Evolutionary conservation across 805 yeast genomes (phyloP).

Genomic region (Saccharomycopsis fermentans): DNA sequence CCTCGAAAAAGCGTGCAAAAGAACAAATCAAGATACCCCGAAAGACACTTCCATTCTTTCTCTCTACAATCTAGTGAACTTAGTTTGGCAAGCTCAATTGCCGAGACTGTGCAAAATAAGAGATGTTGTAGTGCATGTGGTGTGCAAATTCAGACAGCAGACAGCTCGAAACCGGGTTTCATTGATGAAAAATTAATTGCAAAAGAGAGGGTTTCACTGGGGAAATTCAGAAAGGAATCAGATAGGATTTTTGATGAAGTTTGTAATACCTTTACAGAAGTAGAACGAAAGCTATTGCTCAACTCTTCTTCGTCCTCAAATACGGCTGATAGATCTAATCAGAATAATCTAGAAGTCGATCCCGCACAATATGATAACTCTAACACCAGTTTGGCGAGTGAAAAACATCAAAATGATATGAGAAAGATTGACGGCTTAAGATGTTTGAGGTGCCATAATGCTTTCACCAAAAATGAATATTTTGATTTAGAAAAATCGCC

Average conservation of each 20-base stretch:
- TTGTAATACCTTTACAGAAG: conserved; percentile 7
- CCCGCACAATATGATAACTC: background rate
- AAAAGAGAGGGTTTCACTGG: background rate
- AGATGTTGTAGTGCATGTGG: conserved; percentile 49
- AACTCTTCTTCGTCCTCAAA: conserved; percentile 1
- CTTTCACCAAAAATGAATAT: conserved; percentile 28
- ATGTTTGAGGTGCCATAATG: conserved; percentile 7
- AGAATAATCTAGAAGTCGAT: background rate
- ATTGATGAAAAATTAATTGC: background rate
- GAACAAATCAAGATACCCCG: background rate
- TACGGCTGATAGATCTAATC: background rate
- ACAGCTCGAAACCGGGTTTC: conserved; percentile 34
- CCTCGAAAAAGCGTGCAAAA: background rate
- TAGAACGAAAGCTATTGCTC: conserved; percentile 1
- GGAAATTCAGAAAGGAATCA: background rate
- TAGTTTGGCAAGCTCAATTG: background rate
- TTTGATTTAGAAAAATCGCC: conserved; percentile 24
- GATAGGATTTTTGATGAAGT: conserved; percentile 5
- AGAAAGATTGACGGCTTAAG: background rate
- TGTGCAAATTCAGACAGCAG: conserved; percentile 34
- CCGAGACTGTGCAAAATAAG: background rate
- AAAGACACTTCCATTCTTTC: background rate
- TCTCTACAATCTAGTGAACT: background rate
- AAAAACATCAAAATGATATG: background rate
- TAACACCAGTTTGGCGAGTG: background rate